Evolutionary conservation across 805 yeast genomes (phyloP), one percentile per base, ranked within the genome.

Genomic region (Grigorovia transvaalensis): DNA sequence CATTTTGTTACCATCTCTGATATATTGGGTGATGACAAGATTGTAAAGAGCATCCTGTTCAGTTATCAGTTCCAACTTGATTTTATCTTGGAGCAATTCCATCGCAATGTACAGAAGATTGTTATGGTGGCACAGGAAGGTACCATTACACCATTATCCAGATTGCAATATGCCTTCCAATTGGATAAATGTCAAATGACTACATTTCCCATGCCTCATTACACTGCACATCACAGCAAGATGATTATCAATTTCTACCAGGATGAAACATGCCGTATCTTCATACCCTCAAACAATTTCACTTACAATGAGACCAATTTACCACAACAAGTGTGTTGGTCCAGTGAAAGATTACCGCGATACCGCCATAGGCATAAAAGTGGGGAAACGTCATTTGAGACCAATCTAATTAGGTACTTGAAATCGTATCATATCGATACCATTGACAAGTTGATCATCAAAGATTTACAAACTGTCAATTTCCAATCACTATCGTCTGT

Each of bases 251-350:
- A 83, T 58, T 68, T 75, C 52, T 80, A 71, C 58, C 61, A 61
- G 1, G 78, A 77, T 54, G 69, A 67, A 17, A 64, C 74, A 0
- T 63, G 74, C 35, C 81, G 78, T 59, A 63, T 84, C 0, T 78
- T 78, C 20, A 67, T 84, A 23, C 78, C 82, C 63, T 78, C 88
- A 1, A 74, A 78, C 62, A 84, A 84, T 62, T 61, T 82, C 50
- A 79, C 82, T 0, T 63, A 64, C 40, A 60, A 74, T 0, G 90
- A 84, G 62, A 74, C 79, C 49, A 67, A 69, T 5, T 73, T 74
- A 1, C 79, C 84, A 51, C 82, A 85, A 7, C 88, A 84, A 59
- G 80, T 81, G 73, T 68, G 77, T 35, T 84, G 89, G 89, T 64
- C 73, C 38, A 76, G 85, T 8, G 87, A 85, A 0, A 59, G 63